Percentiles rank a stretch among this genome's conserved stretches.
These are phyloP conservation scores for Allium cepa DNA, from an alignment of 106 monocot genomes.

Conservation along the genomic window DNA sequence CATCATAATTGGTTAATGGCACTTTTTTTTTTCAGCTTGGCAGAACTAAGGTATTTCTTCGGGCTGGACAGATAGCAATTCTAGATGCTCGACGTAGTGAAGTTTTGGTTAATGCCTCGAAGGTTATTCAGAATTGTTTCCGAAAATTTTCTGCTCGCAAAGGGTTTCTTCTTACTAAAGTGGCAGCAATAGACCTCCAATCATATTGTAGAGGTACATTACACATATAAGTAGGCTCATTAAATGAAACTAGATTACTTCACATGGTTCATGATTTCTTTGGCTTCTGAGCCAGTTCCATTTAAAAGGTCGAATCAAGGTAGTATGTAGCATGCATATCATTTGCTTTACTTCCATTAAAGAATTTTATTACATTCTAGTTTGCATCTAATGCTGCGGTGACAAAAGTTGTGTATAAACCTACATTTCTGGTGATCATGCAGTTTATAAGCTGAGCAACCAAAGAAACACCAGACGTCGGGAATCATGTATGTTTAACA, in stretches of 20 bases:
- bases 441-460: too few relatives aligned
- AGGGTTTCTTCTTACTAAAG: conserved; percentile 31
- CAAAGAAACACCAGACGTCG: too few relatives aligned
- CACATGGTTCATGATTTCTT: neutral
- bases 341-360: too few relatives aligned
- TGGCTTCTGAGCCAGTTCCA: neutral
- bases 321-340: too few relatives aligned
- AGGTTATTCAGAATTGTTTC: conserved; percentile 52
- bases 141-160: conserved; percentile 42
- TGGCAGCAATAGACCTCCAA: conserved; percentile 52
- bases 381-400: too few relatives aligned
- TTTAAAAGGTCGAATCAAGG: neutral
- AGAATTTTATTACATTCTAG: too few relatives aligned
- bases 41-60: conserved; percentile 75
- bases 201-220: conserved; percentile 49
- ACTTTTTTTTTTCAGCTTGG: conserved; percentile 56
- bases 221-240: neutral
- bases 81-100: conserved; percentile 67
- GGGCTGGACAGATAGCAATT: conserved; percentile 85
- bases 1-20: too few relatives aligned
- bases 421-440: too few relatives aligned
- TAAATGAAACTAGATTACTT: neutral
- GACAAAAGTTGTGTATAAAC: too few relatives aligned
- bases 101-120: conserved; percentile 69
- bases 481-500: too few relatives aligned